Evolutionary conservation across 2,329 filamentous ascomycete genomes (phyloP), one percentile per base, ranked within the genome.

Genomic region (Fusarium ramigenum): DNA sequence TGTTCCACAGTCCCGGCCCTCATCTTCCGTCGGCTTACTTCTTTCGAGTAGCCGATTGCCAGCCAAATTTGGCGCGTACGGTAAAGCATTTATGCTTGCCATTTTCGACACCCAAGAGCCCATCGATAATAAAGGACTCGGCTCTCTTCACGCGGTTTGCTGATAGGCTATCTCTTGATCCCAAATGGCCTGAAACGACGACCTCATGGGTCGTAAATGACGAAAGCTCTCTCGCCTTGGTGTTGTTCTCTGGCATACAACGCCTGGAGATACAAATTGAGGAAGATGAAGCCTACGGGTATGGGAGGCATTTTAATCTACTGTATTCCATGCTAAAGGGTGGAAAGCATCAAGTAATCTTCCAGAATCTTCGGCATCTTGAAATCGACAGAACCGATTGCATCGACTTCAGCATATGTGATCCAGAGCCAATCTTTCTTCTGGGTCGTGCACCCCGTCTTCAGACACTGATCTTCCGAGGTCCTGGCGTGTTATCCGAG

Each of bases 141-240:
- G 28, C 7, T n/a, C 12, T 49, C 2, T 12, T 49, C 2, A 9
- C 7, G 4, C 7, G 28, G n/a, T 12, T 16, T 16, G 28, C 15
- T 9, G 10, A 34, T 6, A 18, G 10, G 7, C 15, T 23, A 50
- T 23, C 21, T 3, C 7, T 34, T 7, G 4, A n/a, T 23, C 1
- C 1, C 2, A 3, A 30, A 16, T 21, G 0, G 19, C 5, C 11
- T 11, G 4, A 21, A 15, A 0, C 0, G 3, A 5, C 9, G 7
- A 30, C 16, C 5, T 32, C 4, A 10, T 2, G 0, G 9, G 4
- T 3, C 9, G 4, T 32, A 5, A 21, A 49, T 1, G 9, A 4
- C 4, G 46, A 32, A 32, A 32, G 12, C 10, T 23, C 7, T 32
- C 46, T 50, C 15, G 21, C 30, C 30, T 11, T 32, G 30, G 30